Base-by-base conservation (phyloP, 2,329 filamentous ascomycete genomes). In the Aspergillus pseudoterreus region DNA sequence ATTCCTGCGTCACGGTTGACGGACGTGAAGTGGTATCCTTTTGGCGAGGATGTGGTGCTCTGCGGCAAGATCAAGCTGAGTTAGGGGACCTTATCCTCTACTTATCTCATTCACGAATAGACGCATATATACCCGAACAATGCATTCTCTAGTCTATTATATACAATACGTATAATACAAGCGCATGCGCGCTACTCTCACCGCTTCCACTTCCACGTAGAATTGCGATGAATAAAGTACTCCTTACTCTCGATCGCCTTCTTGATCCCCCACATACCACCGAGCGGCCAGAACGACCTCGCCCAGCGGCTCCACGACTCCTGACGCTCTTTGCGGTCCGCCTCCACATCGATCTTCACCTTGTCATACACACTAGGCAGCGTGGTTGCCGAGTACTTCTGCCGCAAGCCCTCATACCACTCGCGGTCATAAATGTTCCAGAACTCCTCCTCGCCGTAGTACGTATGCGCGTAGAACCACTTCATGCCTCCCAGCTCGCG, bases 401-500 rank as follows among this genome's bases (percentile, higher is more conserved):
- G 56, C 8, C 73, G 61, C 56, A 75, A 45, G 2, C 48, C 58
- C 27, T 73, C 69, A 39, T 76, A 75, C 58, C 59, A 60, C 2
- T 61, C 52, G 39, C 65, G 66, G 47, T 75, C 67, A 53, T 75
- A 75, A 27, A 72, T 70, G 5, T 56, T 47, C 73, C 73, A 76
- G 56, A 76, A 75, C 49, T 75, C 73, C 3, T 71, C 63, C 52
- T 87, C 81, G 14, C 80, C 79, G 68, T 94, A 94, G 73, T 91
- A 95, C 0, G 88, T 87, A 63, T 92, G 87, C 2, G 90, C 89
- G 69, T 95, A 95, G 12, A 95, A 75, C 87, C 89, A 94, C 74
- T 95, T 95, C 75, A 87, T 82, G 2, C 90, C 90, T 42, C 85
- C 84, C 0, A 94, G 79, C 57, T 83, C 78, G 45, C 76, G 75